These are phyloP conservation scores for Straminergon stramineum DNA, from an alignment of 225 moss, liverwort and hornwort genomes.

Conservation along the genomic window DNA sequence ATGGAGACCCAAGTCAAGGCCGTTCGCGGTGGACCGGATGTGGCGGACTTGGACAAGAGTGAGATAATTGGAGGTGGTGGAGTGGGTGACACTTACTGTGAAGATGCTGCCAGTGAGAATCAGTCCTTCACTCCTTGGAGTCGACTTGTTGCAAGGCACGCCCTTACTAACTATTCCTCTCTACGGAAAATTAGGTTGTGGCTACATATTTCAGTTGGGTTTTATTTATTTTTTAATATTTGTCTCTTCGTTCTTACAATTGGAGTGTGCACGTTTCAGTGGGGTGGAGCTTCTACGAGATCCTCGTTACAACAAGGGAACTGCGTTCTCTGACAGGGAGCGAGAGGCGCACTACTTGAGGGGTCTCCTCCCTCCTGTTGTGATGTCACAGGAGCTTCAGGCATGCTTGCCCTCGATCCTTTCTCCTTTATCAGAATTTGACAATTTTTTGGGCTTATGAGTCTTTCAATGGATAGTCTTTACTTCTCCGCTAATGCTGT, in stretches of 20 bases:
- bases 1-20: slow-evolving; percentile 18
- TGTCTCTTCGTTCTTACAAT: background rate
- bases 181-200: background rate
- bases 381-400: slow-evolving; percentile 70
- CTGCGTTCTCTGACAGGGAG: slow-evolving; percentile 60
- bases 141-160: slow-evolving; percentile 18
- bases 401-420: background rate
- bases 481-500: background rate
- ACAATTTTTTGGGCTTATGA: background rate
- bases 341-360: slow-evolving; percentile 69
- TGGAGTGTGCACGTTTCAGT: slow-evolving; percentile 11
- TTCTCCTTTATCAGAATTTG: background rate
- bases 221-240: background rate
- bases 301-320: slow-evolving; percentile 78
- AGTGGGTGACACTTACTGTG: slow-evolving; percentile 9
- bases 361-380: slow-evolving; percentile 70
- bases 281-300: slow-evolving; percentile 72
- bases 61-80: slow-evolving; percentile 11
- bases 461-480: background rate
- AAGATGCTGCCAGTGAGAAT: slow-evolving; percentile 10
- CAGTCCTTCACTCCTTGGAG: slow-evolving; percentile 30
- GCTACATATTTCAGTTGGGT: background rate
- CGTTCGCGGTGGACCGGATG: background rate
- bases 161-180: background rate
- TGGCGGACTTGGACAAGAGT: slow-evolving; percentile 31